Evolutionary conservation across 345 rosid species (phyloP).

Genomic region (Salix viminalis): DNA sequence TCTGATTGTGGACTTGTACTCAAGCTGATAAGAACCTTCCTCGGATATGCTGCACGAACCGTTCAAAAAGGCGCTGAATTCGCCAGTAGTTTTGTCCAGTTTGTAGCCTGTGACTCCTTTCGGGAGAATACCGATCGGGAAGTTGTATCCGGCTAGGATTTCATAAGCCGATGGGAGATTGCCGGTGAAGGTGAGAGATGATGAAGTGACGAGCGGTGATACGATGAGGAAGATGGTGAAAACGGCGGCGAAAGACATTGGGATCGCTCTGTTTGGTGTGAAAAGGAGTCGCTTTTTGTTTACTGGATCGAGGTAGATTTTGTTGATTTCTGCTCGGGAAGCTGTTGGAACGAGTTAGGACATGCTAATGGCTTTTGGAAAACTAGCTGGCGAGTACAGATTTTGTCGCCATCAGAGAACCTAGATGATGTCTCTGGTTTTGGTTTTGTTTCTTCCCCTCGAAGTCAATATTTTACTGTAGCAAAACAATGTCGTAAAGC

Average conservation of each 20-base stretch:
- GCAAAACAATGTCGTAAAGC: too few species aligned
- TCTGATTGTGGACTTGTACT: constrained; percentile 64
- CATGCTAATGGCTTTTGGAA: neutral
- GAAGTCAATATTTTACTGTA: too few species aligned
- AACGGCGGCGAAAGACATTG: constrained; percentile 14
- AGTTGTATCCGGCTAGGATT: constrained; percentile 53
- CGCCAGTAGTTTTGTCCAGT: constrained; percentile 54
- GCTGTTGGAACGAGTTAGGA: neutral
- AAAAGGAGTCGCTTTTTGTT: neutral
- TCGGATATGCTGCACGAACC: constrained; percentile 79
- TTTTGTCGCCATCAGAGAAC: neutral
- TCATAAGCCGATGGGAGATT: constrained; percentile 60
- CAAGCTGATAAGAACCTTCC: constrained; percentile 80
- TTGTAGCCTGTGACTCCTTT: constrained; percentile 61
- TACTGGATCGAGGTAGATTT: neutral
- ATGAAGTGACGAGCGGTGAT: constrained; percentile 19
- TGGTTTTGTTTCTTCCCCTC: neutral
- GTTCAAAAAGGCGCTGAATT: constrained; percentile 52
- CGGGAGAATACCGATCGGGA: constrained; percentile 82
- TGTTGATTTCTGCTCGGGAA: neutral
- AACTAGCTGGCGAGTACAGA: neutral
- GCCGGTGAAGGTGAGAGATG: constrained; percentile 6
- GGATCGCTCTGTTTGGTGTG: too few species aligned
- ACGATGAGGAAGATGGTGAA: constrained; percentile 11
- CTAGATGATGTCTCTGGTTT: neutral